A percentile compares a stretch with the other conserved stretches of the same genome.
Conservation (phyloP, 306 rosid species). For the Inga laurina region DNA sequence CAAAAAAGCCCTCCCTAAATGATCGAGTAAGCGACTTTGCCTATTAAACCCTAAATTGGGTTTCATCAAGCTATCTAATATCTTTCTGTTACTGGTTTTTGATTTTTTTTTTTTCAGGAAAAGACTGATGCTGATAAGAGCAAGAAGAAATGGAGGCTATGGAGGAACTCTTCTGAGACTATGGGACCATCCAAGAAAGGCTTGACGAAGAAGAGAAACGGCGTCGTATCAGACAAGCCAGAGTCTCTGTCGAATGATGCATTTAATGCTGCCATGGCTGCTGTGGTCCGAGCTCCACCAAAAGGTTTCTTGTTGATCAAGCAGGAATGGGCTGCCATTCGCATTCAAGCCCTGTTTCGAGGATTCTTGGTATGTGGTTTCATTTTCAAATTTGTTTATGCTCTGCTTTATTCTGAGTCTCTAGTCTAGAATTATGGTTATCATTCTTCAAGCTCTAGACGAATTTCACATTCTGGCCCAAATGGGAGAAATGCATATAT, state of each 20-base stretch:
- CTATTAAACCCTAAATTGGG: no score
- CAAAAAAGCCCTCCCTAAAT: conserved; percentile 45
- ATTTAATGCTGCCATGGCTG: conserved; percentile 63
- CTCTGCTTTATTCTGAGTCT: neutral
- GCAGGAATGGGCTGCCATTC: conserved; percentile 81
- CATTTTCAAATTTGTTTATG: neutral
- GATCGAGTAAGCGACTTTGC: conserved; percentile 45
- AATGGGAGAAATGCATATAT: neutral
- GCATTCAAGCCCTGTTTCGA: conserved; percentile 80
- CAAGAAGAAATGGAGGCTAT: conserved; percentile 89
- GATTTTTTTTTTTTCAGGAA: conserved; percentile 21
- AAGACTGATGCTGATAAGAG: conserved; percentile 45
- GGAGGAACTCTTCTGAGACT: conserved; percentile 71
- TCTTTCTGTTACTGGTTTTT: neutral
- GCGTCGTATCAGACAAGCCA: conserved; percentile 31
- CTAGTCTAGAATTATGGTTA: neutral
- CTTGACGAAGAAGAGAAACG: conserved; percentile 35
- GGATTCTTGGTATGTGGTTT: conserved; percentile 62
- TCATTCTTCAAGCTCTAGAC: neutral
- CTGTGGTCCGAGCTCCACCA: conserved; percentile 68
- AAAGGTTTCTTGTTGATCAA: conserved; percentile 65
- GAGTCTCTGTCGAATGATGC: conserved; percentile 39
- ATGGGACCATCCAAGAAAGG: conserved; percentile 18
- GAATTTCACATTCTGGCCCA: neutral
- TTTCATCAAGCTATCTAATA: neutral